These are phyloP conservation scores for Escallonia herrerae DNA, from an alignment of 129 eudicot species.

Conservation along the genomic window DNA sequence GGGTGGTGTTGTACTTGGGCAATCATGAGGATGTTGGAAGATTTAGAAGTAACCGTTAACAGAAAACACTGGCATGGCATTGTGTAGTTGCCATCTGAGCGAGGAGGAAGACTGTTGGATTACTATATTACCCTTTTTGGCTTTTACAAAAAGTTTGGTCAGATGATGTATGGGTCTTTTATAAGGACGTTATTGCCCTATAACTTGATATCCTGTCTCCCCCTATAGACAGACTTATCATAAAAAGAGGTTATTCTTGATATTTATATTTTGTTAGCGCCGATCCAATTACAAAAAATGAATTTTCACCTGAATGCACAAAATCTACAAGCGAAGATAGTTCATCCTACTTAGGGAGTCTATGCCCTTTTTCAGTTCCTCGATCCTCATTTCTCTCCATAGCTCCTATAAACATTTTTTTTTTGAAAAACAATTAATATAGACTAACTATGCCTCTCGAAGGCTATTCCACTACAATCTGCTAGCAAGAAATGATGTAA, in stretches of 20 bases:
- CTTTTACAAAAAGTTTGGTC: conserved; percentile 7
- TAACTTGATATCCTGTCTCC: not conserved
- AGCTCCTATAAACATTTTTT: too few relatives aligned
- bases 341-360: too few relatives aligned
- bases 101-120: conserved; percentile 36
- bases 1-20: not conserved
- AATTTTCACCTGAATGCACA: too few relatives aligned
- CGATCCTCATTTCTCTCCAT: too few relatives aligned
- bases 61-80: conserved; percentile 29
- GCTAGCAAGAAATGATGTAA: too few relatives aligned
- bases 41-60: conserved; percentile 49
- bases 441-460: too few relatives aligned
- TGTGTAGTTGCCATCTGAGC: conserved; percentile 42
- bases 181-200: conserved; percentile 33
- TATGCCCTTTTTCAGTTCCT: too few relatives aligned
- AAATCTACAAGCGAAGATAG: too few relatives aligned
- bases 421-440: too few relatives aligned
- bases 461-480: too few relatives aligned
- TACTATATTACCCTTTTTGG: conserved; percentile 28
- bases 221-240: not conserved
- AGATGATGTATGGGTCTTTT: conserved; percentile 2
- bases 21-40: conserved; percentile 3
- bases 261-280: too few relatives aligned
- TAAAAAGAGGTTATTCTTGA: not conserved
- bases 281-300: too few relatives aligned